Conservation (phyloP, 1,139 yeast species). For the Candida smagusa region DNA sequence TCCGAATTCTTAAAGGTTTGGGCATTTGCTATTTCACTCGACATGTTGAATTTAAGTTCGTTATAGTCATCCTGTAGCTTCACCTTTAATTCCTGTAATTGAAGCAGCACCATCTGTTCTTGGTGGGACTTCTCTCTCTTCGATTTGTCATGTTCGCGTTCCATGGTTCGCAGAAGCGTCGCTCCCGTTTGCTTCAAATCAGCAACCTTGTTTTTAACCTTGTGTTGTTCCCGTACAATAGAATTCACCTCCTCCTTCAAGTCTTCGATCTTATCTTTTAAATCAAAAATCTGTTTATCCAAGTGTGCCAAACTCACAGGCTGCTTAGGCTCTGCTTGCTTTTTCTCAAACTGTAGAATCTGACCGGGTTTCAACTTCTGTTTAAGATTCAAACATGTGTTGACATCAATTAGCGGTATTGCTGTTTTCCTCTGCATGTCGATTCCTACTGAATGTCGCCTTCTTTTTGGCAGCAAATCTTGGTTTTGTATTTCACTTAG, state of each 20-base stretch:
- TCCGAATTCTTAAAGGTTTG: conserved; percentile 25
- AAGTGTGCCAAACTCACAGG: conserved; percentile 2
- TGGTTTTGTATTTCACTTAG: conserved; percentile 9
- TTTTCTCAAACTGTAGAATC: conserved; percentile 3
- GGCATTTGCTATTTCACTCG: conserved; percentile 28
- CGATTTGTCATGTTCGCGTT: conserved; percentile 9
- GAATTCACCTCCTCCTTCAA: conserved; percentile 12
- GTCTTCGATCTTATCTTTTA: conserved; percentile 9
- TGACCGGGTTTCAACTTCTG: conserved; percentile 4
- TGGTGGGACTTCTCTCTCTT: conserved; percentile 9
- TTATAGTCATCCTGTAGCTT: conserved; percentile 26
- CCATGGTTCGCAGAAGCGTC: conserved; percentile 7
- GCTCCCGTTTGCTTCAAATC: conserved; percentile 9
- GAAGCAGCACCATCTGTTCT: conserved; percentile 12
- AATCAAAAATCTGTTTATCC: conserved; percentile 4
- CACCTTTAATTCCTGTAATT: conserved; percentile 11
- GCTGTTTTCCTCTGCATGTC: neutral
- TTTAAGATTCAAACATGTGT: conserved; percentile 10
- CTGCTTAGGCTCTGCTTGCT: neutral
- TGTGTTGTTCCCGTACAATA: conserved; percentile 11
- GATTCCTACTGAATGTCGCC: conserved; percentile 7
- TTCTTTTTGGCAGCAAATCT: conserved; percentile 8
- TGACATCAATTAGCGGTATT: conserved; percentile 7
- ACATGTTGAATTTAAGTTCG: conserved; percentile 30
- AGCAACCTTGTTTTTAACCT: conserved; percentile 7